These are phyloP conservation scores for Carex littledalei DNA, from an alignment of 176 grass and related monocot species.

Conservation along the genomic window DNA sequence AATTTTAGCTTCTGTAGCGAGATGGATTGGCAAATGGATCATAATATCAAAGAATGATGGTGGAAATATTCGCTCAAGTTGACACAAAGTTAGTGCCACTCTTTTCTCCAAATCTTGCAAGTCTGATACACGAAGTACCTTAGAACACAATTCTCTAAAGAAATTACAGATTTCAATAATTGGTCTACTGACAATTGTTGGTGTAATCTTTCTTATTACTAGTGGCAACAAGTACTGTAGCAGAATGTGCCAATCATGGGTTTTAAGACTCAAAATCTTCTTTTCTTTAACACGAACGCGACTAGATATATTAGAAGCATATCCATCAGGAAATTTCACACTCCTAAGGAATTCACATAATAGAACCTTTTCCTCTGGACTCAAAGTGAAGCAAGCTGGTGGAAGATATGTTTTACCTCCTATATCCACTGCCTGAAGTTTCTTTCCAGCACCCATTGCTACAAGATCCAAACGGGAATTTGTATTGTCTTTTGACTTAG, in stretches of 20 bases:
- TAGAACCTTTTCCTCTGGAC: too few relatives aligned
- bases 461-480: background rate
- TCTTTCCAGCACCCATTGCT: background rate
- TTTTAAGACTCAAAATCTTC: background rate
- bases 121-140: background rate
- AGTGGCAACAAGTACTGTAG: background rate
- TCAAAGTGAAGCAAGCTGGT: too few relatives aligned
- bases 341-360: too few relatives aligned
- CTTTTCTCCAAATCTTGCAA: background rate
- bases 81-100: background rate
- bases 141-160: conserved; percentile 22
- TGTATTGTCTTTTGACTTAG: background rate
- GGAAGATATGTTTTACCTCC: background rate
- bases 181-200: background rate
- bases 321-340: too few relatives aligned
- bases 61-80: conserved; percentile 13
- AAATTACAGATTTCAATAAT: conserved; percentile 6
- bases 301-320: too few relatives aligned
- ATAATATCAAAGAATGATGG: conserved; percentile 24
- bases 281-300: too few relatives aligned
- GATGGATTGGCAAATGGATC: conserved; percentile 30
- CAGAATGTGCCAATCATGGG: conserved; percentile 30
- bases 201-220: too few relatives aligned
- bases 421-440: background rate
- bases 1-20: conserved; percentile 18